A percentile compares a stretch with the other conserved stretches of the same genome.
Evolutionary conservation across 768 basidiomycete species (phyloP).

Genomic region (Lactarius evosmus): DNA sequence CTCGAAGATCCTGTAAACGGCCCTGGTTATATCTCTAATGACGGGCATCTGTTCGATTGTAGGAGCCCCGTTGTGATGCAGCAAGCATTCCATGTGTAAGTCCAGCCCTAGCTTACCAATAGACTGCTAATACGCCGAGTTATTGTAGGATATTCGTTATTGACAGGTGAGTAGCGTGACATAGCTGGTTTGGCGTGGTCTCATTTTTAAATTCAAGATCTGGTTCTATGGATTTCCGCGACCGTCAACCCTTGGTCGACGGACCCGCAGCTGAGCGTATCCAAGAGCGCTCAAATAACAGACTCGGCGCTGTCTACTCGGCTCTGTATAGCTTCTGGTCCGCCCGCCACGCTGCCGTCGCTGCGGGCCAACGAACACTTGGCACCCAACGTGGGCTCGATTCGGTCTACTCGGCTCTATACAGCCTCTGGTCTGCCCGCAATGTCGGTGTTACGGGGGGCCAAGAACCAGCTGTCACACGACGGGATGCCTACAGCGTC

Average conservation of each 20-base stretch:
- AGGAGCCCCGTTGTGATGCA: slow-evolving; percentile 50
- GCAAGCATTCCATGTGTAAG: slow-evolving; percentile 60
- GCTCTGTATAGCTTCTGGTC: slow-evolving; percentile 55
- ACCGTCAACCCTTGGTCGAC: slow-evolving; percentile 44
- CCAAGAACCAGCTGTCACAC: slow-evolving; percentile 27
- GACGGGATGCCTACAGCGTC: slow-evolving; percentile 56
- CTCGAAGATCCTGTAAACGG: slow-evolving; percentile 33
- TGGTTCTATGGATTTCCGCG: slow-evolving; percentile 44
- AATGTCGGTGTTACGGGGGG: slow-evolving; percentile 35
- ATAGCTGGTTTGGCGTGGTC: background rate
- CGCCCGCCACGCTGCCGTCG: slow-evolving; percentile 43
- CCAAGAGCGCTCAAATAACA: slow-evolving; percentile 39
- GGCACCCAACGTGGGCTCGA: slow-evolving; percentile 39
- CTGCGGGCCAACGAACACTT: slow-evolving; percentile 26
- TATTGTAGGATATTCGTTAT: slow-evolving; percentile 49
- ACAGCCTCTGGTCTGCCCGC: slow-evolving; percentile 52
- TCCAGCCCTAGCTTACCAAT: slow-evolving; percentile 1
- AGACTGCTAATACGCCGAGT: background rate
- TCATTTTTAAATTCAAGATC: slow-evolving; percentile 38
- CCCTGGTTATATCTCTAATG: slow-evolving; percentile 49
- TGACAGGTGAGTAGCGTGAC: slow-evolving; percentile 38
- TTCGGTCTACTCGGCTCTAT: slow-evolving; percentile 44
- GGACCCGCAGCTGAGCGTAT: slow-evolving; percentile 43
- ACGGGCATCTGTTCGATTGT: slow-evolving; percentile 55
- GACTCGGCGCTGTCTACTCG: slow-evolving; percentile 57